Percentiles rank a stretch among this genome's conserved stretches.
Conservation (phyloP, 805 yeast species). For the Torulaspora franciscae region DNA sequence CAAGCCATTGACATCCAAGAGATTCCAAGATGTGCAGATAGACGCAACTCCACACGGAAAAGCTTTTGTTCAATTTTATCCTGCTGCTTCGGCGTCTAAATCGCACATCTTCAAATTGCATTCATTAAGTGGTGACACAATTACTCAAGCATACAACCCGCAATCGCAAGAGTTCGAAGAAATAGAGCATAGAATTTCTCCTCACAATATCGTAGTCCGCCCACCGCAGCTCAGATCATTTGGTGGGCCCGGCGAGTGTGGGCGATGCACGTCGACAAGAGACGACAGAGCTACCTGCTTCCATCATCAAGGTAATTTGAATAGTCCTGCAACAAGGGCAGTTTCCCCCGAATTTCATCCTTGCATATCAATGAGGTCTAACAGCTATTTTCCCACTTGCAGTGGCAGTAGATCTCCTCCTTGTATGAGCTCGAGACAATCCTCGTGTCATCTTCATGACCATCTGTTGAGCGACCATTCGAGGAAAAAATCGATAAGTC, state of each 20-base stretch:
- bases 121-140: conserved; percentile 50
- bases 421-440: conserved; percentile 5
- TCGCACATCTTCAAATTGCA: conserved; percentile 42
- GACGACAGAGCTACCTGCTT: background rate
- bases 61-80: conserved; percentile 29
- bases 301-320: conserved; percentile 3
- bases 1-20: conserved; percentile 49
- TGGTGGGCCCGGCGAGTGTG: conserved; percentile 6
- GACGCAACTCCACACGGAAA: conserved; percentile 46
- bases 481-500: conserved; percentile 11
- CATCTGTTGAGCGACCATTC: conserved; percentile 1
- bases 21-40: conserved; percentile 54
- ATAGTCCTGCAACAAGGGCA: conserved; percentile 6
- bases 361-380: conserved; percentile 8
- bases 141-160: conserved; percentile 34
- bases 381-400: conserved; percentile 9
- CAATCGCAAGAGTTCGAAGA: conserved; percentile 27
- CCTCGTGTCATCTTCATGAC: conserved; percentile 1
- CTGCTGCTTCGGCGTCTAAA: conserved; percentile 30
- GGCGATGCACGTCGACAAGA: background rate
- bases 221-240: conserved; percentile 10
- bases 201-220: conserved; percentile 10
- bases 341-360: conserved; percentile 12
- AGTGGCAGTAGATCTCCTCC: conserved; percentile 4
- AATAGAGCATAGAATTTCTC: conserved; percentile 1